Evolutionary conservation across 129 eudicot genomes (phyloP), one percentile per base, ranked within the genome.

Genomic region (Heracleum sosnowskyi): DNA sequence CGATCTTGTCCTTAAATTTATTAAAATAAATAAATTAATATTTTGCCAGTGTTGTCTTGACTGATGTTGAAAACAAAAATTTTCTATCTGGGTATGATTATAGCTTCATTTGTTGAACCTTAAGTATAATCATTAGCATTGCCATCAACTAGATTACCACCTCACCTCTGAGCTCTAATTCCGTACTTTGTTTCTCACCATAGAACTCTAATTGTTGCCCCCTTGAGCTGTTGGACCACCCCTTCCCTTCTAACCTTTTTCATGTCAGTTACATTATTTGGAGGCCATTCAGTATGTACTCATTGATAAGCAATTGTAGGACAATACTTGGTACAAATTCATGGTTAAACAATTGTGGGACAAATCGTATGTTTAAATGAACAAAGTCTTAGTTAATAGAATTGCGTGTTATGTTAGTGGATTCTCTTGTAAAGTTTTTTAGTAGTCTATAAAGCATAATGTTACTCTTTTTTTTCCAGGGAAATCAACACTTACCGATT

Each of bases 401-500:
- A n/a, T 60, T 1, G 2, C 2, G 12, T n/a, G 68, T 60, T n/a
- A 26, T 44, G 47, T 10, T 11, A 10, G 68, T 60, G 15, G 34
- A 60, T 9, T 60, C 34, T n/a, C 33, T 60, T 60, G 33, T 9
- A 55, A 22, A 11, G 33, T 2, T n/a, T 11, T 9, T 60, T 26
- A n/a, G 68, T 60, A 26, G 33, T 55, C 33, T 60, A n/a, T 60
- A 26, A 60, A n/a, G 34, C 68, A 11, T 79, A 75, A 39, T 24
- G 28, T 2, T 33, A 17, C 28, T 42, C 39, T 31, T 44, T 33
- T 73, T 29, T 64, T 9, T 81, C 31, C 86, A 91, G 97, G 97
- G 20, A 91, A 91, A 41, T 89, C 97, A 31, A 89, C 97, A 9
- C 86, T 91, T 62, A 89, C 93, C 2, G 93, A 89, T 77, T 91